Evolutionary conservation across 257 asterid species (phyloP).

Genomic region (Rhazya stricta): DNA sequence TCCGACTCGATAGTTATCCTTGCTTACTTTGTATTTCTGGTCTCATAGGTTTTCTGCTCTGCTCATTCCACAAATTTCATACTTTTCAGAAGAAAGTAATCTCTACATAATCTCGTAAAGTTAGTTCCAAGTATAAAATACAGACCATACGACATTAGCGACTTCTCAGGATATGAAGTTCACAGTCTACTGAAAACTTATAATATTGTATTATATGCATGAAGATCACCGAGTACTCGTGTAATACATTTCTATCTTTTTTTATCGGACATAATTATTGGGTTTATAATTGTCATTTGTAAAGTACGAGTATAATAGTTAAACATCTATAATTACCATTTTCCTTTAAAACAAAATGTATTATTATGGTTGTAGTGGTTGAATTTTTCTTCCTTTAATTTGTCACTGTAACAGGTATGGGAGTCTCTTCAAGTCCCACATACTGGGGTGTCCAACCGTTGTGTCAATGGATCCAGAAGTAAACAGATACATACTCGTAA

Average conservation of each 20-base stretch:
- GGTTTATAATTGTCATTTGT: not conserved
- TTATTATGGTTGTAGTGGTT: not conserved
- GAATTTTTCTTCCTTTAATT: not conserved
- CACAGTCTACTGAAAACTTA: not conserved
- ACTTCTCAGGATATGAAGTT: not conserved
- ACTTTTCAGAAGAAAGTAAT: not conserved
- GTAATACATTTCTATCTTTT: not conserved
- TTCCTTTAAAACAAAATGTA: not conserved
- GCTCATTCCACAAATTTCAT: not conserved
- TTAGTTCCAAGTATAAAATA: not conserved
- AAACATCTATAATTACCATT: not conserved
- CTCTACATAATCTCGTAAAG: not conserved
- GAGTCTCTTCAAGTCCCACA: conserved; percentile 68
- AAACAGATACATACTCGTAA: conserved; percentile 59
- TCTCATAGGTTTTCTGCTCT: not conserved
- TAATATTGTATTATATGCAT: not conserved
- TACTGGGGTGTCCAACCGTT: conserved; percentile 75
- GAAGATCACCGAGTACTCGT: not conserved
- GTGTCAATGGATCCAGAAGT: conserved; percentile 82
- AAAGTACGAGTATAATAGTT: conserved; percentile 1
- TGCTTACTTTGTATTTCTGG: not conserved
- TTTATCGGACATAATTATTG: not conserved
- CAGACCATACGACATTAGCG: not conserved
- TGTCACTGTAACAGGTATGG: conserved; percentile 50
- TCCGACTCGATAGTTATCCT: conserved; percentile 9